phyloP scores from a whole-genome alignment of 2,329 filamentous ascomycete genomes.

The Talaromyces verruculosus region DNA sequence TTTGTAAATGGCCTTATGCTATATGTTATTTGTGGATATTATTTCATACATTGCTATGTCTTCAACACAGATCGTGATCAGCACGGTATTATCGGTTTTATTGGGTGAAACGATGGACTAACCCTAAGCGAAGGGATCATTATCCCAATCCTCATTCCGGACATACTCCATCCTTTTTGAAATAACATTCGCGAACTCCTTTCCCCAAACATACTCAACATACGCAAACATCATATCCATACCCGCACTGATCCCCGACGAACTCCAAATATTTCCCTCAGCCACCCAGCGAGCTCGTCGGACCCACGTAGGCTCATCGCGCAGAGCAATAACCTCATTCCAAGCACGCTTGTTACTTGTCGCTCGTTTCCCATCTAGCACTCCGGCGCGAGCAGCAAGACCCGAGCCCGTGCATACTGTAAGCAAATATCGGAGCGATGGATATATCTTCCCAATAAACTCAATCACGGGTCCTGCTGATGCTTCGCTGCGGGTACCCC shows the following conservation, averaged over 20 bases:
- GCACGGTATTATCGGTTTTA: too few relatives aligned
- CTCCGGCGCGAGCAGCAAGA: conserved; percentile 58
- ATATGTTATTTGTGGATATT: too few relatives aligned
- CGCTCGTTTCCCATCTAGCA: conserved; percentile 60
- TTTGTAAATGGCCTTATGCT: not conserved
- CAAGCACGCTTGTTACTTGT: conserved; percentile 67
- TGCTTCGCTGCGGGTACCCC: conserved; percentile 44
- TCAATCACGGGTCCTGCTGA: conserved; percentile 42
- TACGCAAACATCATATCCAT: conserved; percentile 63
- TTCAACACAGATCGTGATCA: too few relatives aligned
- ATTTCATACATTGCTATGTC: too few relatives aligned
- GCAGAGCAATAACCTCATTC: conserved; percentile 48
- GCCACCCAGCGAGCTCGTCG: conserved; percentile 62
- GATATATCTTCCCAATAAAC: conserved; percentile 50
- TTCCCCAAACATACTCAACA: conserved; percentile 55
- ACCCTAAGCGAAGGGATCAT: conserved; percentile 57
- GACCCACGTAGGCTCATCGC: conserved; percentile 60
- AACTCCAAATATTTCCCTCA: conserved; percentile 67
- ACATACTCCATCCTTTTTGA: conserved; percentile 60
- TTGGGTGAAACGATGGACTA: not conserved
- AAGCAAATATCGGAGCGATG: conserved; percentile 56
- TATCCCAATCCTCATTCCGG: conserved; percentile 50
- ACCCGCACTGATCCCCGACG: conserved; percentile 63
- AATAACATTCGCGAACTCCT: conserved; percentile 50
- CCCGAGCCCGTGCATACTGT: conserved; percentile 67